Conservation (phyloP, 1,139 yeast genomes). For the Taphrina pruni region DNA sequence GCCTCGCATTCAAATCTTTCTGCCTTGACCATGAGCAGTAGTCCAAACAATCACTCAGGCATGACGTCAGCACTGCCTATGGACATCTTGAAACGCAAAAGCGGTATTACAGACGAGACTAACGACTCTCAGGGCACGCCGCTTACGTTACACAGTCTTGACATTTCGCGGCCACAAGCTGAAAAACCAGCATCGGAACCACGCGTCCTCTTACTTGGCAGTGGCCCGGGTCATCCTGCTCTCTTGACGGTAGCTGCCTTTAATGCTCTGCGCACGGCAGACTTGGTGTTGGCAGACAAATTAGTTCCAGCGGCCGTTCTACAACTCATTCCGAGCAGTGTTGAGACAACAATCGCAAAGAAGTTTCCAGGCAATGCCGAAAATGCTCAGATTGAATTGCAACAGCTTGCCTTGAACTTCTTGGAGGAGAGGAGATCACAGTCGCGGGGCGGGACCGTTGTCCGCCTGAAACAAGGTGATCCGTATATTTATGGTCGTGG, state of each 20-base stretch:
- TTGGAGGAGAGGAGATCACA: conserved; percentile 50
- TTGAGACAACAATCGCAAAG: conserved; percentile 82
- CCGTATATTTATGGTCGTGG: conserved; percentile 98
- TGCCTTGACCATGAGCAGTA: conserved; percentile 7
- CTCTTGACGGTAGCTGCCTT: conserved; percentile 85
- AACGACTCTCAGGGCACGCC: conserved; percentile 13
- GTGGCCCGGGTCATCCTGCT: conserved; percentile 92
- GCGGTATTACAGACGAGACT: background rate
- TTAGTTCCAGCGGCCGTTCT: conserved; percentile 88
- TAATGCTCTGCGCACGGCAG: conserved; percentile 80
- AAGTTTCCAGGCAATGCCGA: conserved; percentile 98
- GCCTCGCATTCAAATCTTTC: conserved; percentile 10
- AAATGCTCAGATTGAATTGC: conserved; percentile 83
- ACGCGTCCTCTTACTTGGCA: conserved; percentile 77
- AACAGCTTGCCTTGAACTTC: conserved; percentile 70
- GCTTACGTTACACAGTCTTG: conserved; percentile 24
- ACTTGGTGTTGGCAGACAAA: conserved; percentile 85
- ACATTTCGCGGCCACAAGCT: conserved; percentile 6
- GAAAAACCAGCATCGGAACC: conserved; percentile 54
- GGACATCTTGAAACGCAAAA: background rate
- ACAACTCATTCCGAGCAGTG: conserved; percentile 74
- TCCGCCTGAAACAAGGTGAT: conserved; percentile 93
- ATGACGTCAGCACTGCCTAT: background rate
- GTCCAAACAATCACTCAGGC: background rate
- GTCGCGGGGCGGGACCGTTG: conserved; percentile 71